A percentile compares a stretch with the other conserved stretches of the same genome.
These are phyloP conservation scores for Fusarium humuli DNA, from an alignment of 2,329 filamentous ascomycete genomes.

Conservation along the genomic window DNA sequence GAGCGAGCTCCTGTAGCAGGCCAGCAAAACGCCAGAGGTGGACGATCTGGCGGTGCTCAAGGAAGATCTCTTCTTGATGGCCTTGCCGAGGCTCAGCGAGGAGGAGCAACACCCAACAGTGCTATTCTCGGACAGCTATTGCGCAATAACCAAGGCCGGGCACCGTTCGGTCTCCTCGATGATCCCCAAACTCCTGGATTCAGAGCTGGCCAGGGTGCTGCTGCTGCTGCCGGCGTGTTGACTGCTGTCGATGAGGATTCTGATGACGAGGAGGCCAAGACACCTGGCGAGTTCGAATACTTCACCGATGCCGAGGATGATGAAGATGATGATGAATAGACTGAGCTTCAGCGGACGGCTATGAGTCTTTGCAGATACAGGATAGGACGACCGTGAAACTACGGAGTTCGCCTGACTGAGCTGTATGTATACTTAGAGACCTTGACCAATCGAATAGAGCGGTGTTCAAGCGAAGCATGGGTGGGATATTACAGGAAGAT, in stretches of 20 bases:
- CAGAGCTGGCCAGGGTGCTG: conserved; percentile 67
- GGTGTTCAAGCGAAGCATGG: conserved; percentile 13
- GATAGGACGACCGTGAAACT: background rate
- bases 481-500: conserved; percentile 41
- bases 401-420: background rate
- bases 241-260: conserved; percentile 89
- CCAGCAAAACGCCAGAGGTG: conserved; percentile 49
- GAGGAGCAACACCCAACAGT: conserved; percentile 42
- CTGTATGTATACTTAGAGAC: conserved; percentile 47
- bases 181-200: conserved; percentile 48
- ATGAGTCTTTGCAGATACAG: background rate
- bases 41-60: conserved; percentile 48
- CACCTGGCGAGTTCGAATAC: conserved; percentile 82
- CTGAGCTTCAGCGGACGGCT: background rate
- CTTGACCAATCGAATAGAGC: conserved; percentile 32
- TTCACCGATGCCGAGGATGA: conserved; percentile 70
- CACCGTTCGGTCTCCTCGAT: conserved; percentile 46
- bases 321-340: conserved; percentile 45
- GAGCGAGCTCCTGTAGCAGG: conserved; percentile 71
- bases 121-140: conserved; percentile 58
- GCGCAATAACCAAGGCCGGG: conserved; percentile 53
- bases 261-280: conserved; percentile 77
- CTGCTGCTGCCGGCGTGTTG: conserved; percentile 81
- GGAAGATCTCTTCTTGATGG: conserved; percentile 54
- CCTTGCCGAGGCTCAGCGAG: conserved; percentile 50